Evolutionary conservation across 83 land plant genomes (phyloP), one percentile per base, ranked within the genome.

Genomic region (Isoetes engelmannii): DNA sequence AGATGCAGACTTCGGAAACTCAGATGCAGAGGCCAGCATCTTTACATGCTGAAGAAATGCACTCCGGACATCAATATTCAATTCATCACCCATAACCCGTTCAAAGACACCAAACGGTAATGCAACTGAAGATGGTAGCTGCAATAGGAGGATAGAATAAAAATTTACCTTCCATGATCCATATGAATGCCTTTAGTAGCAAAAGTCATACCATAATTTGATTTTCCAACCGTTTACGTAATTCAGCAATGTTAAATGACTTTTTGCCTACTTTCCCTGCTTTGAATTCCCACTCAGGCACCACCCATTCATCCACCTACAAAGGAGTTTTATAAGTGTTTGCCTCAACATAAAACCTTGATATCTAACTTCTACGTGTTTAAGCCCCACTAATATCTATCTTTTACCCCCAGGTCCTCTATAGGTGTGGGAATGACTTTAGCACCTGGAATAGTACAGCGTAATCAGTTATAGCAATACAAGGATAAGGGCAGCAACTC

Each of bases 101-200:
- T 64, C 67, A 44, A 63, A 64, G 7, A 44, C 67, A 64, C 67
- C 67, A 44, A 64, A 41, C 10, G 67, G 67, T 44, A 64, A 64
- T 18, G 67, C 67, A 64, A 64, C 45, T 12, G 67, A 64, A 21
- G 17, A 13, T 37, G 67, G 67, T 12, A 64, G 67, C 67, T 64
- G 41, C 47, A 64, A 3, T 12, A 59, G 28, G 3, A 7, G 3
- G 19, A 59, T 3, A 42, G 12, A 19, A 12, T 12, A 4, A 18
- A 59, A 9, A 59, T 1, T 7, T 59, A 17, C 37, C 37, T 28
- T 28, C 37, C 37, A 28, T 28, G 37, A 28, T 13, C 21, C 21
- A n/a, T 60, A 60, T 15, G n/a, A 8, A n/a, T 60, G 28, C 9
- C 10, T 41, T 7, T 9, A 12, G 13, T 51, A 51, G 15, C n/a